phyloP scores from a whole-genome alignment of 2,329 filamentous ascomycete species.

The Eurotiales sp. region DNA sequence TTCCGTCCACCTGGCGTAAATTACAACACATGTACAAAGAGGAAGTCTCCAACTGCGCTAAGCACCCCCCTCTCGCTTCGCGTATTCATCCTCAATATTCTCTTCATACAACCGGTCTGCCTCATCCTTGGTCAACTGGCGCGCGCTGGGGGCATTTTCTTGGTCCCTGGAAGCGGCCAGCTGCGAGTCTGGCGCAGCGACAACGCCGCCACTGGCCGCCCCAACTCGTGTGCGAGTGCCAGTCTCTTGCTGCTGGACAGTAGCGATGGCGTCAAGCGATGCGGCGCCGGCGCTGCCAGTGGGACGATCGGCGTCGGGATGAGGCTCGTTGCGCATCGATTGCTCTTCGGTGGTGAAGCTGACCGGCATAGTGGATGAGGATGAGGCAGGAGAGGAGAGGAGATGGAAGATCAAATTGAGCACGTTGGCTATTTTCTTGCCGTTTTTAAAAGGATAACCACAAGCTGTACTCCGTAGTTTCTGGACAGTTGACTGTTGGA shows the following conservation, averaged over 20 bases:
- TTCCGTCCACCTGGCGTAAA: no score
- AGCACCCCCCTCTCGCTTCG: slow-evolving; percentile 43
- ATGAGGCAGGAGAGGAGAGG: neutral
- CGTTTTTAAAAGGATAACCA: no score
- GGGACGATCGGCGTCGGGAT: slow-evolving; percentile 6
- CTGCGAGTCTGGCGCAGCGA: slow-evolving; percentile 19
- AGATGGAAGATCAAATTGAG: slow-evolving; percentile 6
- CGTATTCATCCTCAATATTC: slow-evolving; percentile 47
- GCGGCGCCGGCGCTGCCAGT: slow-evolving; percentile 19
- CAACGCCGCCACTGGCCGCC: slow-evolving; percentile 17
- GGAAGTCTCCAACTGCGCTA: no score
- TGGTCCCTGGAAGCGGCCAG: slow-evolving; percentile 14
- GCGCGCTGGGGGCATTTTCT: slow-evolving; percentile 19
- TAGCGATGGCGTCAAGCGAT: slow-evolving; percentile 16
- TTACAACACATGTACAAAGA: neutral
- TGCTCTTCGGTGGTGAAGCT: slow-evolving; percentile 5
- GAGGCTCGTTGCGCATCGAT: slow-evolving; percentile 7
- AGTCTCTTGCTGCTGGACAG: slow-evolving; percentile 10
- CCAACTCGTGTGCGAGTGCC: slow-evolving; percentile 17
- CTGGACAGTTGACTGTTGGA: no score
- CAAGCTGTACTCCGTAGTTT: no score
- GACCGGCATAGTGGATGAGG: slow-evolving; percentile 10
- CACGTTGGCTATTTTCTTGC: no score
- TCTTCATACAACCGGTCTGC: slow-evolving; percentile 43
- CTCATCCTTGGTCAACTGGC: slow-evolving; percentile 37